phyloP scores from a whole-genome alignment of 179 eudicot species.

The Silene coronaria region DNA sequence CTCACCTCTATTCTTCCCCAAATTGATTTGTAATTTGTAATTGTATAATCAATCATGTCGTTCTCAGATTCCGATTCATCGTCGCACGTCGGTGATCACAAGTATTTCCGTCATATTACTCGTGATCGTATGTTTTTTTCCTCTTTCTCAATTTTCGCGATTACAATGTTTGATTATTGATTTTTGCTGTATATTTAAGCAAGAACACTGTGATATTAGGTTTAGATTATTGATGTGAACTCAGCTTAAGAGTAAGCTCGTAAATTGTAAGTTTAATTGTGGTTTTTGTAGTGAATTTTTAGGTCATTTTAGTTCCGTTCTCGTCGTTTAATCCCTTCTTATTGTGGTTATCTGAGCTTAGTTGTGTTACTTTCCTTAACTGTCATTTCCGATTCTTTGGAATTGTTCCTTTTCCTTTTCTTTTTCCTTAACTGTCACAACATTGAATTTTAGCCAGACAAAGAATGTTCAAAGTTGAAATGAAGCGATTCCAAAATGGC shows the following conservation, averaged over 20 bases:
- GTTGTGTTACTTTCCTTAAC: too few species aligned
- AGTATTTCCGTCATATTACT: slow-evolving; percentile 61
- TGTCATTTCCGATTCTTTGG: too few species aligned
- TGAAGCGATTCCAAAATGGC: too few species aligned
- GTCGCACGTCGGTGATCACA: slow-evolving; percentile 57
- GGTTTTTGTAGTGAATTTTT: not conserved
- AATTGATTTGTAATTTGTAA: not conserved
- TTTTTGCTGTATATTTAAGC: not conserved
- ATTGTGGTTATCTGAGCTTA: too few species aligned
- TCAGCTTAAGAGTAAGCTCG: not conserved
- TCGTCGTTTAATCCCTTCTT: too few species aligned
- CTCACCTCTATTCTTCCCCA: not conserved
- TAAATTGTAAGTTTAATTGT: not conserved
- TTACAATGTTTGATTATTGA: not conserved
- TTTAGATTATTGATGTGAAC: not conserved
- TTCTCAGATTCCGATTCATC: slow-evolving; percentile 56
- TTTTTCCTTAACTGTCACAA: too few species aligned
- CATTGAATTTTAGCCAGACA: too few species aligned
- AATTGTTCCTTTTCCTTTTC: too few species aligned
- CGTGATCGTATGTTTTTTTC: slow-evolving; percentile 63
- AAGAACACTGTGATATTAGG: not conserved
- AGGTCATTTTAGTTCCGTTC: too few species aligned
- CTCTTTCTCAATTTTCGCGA: not conserved
- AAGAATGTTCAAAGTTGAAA: too few species aligned
- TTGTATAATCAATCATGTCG: slow-evolving; percentile 23